Conservation (phyloP, 2,329 filamentous ascomycete species). For the Fusarium palustre region DNA sequence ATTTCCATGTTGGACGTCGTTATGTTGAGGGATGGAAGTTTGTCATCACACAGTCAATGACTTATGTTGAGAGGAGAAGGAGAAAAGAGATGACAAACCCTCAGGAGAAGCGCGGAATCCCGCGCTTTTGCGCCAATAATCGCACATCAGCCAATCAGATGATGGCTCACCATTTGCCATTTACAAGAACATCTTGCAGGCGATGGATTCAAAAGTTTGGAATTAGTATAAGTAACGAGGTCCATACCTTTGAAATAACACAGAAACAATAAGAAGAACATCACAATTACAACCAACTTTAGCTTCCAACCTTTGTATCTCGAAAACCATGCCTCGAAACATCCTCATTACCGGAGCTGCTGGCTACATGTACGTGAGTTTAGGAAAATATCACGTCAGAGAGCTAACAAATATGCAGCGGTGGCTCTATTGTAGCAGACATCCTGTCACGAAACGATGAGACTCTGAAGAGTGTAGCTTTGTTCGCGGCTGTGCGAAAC, state of each 20-base stretch:
- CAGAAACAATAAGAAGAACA: neutral
- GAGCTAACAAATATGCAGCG: conserved; percentile 36
- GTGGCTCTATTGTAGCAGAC: conserved; percentile 53
- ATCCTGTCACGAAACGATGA: conserved; percentile 42
- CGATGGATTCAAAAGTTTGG: neutral
- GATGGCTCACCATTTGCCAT: fast-evolving
- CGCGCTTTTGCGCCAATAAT: neutral
- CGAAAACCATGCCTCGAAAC: conserved; percentile 40
- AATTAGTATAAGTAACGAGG: neutral
- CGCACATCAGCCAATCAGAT: neutral
- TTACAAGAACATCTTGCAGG: neutral
- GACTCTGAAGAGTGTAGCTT: conserved; percentile 38
- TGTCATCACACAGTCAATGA: neutral
- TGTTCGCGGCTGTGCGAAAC: conserved; percentile 51
- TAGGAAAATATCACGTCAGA: neutral
- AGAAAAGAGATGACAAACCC: conserved; percentile 6
- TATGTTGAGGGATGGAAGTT: neutral
- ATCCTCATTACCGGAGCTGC: conserved; percentile 53
- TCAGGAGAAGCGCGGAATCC: conserved; percentile 14
- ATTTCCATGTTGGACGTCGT: conserved; percentile 17
- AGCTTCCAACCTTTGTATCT: neutral
- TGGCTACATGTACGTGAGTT: conserved; percentile 48
- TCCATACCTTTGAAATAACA: neutral
- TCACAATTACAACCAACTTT: neutral
- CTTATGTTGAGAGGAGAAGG: neutral